These are phyloP conservation scores for Populus euphratica DNA, from an alignment of 345 rosid species.

Conservation along the genomic window DNA sequence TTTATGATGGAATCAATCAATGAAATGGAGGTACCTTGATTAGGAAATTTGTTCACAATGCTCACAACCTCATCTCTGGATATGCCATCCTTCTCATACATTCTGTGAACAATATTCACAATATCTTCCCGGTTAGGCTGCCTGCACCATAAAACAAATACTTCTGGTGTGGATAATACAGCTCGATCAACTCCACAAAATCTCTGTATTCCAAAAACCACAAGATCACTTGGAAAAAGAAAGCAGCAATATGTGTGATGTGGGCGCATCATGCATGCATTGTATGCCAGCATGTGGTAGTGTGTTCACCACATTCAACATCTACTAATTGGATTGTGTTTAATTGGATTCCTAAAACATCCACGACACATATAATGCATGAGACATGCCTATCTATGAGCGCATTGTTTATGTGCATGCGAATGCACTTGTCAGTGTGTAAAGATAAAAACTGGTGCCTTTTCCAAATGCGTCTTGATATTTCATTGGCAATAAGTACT, in stretches of 20 bases:
- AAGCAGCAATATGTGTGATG: background rate
- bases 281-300: background rate
- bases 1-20: background rate
- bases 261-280: background rate
- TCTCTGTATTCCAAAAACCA: background rate
- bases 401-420: background rate
- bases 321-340: background rate
- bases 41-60: constrained; percentile 74
- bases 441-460: too few relatives aligned
- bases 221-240: background rate
- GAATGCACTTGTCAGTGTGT: background rate
- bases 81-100: constrained; percentile 86
- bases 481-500: background rate
- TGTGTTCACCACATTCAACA: background rate
- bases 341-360: background rate
- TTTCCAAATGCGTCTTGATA: background rate
- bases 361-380: background rate
- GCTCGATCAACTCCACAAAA: background rate
- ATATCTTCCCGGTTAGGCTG: constrained; percentile 88
- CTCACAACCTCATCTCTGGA: constrained; percentile 53
- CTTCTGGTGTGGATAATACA: constrained; percentile 15
- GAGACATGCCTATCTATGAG: background rate
- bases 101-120: constrained; percentile 76
- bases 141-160: constrained; percentile 43
- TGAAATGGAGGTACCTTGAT: constrained; percentile 57